Percentiles rank a stretch among this genome's conserved stretches.
Conservation (phyloP, 2,329 filamentous ascomycete species). For the Ascochyta rabiei region DNA sequence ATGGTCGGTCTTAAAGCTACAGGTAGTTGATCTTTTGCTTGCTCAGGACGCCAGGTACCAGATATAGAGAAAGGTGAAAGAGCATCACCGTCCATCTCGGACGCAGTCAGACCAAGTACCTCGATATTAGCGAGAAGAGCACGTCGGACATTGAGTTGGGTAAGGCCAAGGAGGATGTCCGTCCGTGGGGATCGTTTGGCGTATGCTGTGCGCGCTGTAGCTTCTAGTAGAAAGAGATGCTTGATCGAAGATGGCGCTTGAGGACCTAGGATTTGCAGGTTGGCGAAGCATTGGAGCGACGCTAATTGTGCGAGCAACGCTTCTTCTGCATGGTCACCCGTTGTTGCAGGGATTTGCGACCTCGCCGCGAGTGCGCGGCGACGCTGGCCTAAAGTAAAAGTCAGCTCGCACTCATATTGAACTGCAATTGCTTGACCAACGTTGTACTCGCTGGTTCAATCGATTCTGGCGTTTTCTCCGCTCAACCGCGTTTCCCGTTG, state of each 20-base stretch:
- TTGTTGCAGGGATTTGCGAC: background rate
- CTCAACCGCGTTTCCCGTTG: background rate
- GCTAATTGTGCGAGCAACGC: background rate
- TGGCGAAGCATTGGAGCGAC: background rate
- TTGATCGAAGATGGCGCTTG: background rate
- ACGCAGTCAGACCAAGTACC: conserved; percentile 6
- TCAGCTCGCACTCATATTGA: background rate
- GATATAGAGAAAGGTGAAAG: conserved; percentile 1
- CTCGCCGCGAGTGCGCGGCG: background rate
- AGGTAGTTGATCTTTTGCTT: background rate
- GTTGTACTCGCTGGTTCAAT: conserved; percentile 7
- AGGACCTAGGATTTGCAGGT: conserved; percentile 1
- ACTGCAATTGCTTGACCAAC: background rate
- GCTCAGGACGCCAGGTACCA: background rate
- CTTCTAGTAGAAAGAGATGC: background rate
- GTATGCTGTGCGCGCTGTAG: background rate
- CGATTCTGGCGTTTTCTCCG: conserved; percentile 8
- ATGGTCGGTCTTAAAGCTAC: conserved; percentile 55
- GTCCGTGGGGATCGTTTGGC: background rate
- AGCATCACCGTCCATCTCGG: conserved; percentile 9
- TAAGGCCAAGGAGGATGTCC: conserved; percentile 2
- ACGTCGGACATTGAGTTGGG: conserved; percentile 10
- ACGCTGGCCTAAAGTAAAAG: background rate
- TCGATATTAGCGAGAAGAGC: conserved; percentile 6
- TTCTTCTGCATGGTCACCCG: background rate